Percentiles rank a stretch among this genome's conserved stretches.
These are phyloP conservation scores for Ajuga reptans DNA, from an alignment of 305 asterid genomes.

Conservation along the genomic window DNA sequence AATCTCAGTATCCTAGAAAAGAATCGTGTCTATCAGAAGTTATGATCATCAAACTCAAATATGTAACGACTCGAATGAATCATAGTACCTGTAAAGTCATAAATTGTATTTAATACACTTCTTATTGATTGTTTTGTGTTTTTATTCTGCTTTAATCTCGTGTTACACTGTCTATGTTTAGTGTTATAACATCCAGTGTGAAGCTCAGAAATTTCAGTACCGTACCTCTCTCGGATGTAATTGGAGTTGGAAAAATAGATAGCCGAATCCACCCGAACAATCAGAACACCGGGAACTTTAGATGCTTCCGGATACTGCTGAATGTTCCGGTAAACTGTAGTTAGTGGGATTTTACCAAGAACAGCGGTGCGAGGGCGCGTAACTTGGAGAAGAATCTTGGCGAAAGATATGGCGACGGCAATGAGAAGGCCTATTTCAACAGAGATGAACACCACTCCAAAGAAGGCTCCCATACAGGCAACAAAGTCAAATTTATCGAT, in stretches of 20 bases:
- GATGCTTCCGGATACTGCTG: constrained; percentile 75
- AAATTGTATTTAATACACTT: no score
- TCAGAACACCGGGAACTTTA: constrained; percentile 56
- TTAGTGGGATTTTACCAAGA: constrained; percentile 64
- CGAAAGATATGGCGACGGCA: constrained; percentile 65
- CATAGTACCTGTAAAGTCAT: no score
- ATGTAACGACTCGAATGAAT: not conserved
- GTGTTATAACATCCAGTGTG: no score
- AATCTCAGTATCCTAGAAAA: constrained; percentile 54
- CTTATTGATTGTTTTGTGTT: no score
- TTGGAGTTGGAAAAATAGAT: constrained; percentile 84
- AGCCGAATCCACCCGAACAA: constrained; percentile 75
- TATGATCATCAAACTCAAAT: not conserved
- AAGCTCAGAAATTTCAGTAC: no score
- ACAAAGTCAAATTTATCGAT: constrained; percentile 70
- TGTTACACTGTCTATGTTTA: no score
- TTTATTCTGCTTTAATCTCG: no score
- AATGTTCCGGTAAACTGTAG: constrained; percentile 60
- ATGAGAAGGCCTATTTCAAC: constrained; percentile 76
- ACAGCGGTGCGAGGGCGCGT: constrained; percentile 72
- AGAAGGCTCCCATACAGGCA: constrained; percentile 80
- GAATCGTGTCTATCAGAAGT: not conserved
- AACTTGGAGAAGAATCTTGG: constrained; percentile 79
- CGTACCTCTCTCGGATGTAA: constrained; percentile 62
- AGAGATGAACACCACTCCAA: constrained; percentile 59